Base-by-base conservation (phyloP, 495 filamentous ascomycete species). In the Penicillium dipodomyicola region DNA sequence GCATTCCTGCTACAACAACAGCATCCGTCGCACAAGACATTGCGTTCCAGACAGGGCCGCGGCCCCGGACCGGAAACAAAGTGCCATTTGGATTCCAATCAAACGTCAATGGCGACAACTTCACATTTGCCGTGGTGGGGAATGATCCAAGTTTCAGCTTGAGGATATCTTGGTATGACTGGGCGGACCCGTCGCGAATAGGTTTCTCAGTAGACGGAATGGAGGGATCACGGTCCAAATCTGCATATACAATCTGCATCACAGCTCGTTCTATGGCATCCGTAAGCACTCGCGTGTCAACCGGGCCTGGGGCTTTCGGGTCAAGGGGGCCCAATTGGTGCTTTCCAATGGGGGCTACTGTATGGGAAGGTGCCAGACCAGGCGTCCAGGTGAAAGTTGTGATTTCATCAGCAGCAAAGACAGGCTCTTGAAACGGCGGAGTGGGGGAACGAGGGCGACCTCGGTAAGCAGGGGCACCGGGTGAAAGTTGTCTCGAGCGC, bases 1-100 rank as follows among this genome's bases (percentile, higher is more conserved):
- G 50, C 42, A 62, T 72, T 1, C 70, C 73, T 1, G 65, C 56
- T 17, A 73, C 66, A 23, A 78, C 74, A 1, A 64, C 50, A 25
- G 58, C 63, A 46, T 79, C 77, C 7, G 70, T 49, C 14, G 60
- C 30, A 47, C 62, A 66, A 17, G 74, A 72, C 14, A 59, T 55
- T 0, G 35, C 23, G 8, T 15, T 15, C 53, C 64, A 65, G 8
- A 69, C 49, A 7, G 73, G 72, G 0, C 69, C 72, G 17, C 68
- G 64, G 1, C 74, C 75, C 17, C 69, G 63, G 52, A 70, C 66
- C 14, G 56, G 59, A 17, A 47, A 68, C 8, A 17, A 1, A 11
- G 50, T 30, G n/a, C 65, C 70, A 7, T 62, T 45, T 1, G 61
- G 57, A 39, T 60, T 54, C 23, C 70, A 59, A 8, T 58, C 2